Percentiles rank a stretch among this genome's conserved stretches.
These are phyloP conservation scores for Avicennia marina DNA, from an alignment of 257 asterid species.

Conservation along the genomic window DNA sequence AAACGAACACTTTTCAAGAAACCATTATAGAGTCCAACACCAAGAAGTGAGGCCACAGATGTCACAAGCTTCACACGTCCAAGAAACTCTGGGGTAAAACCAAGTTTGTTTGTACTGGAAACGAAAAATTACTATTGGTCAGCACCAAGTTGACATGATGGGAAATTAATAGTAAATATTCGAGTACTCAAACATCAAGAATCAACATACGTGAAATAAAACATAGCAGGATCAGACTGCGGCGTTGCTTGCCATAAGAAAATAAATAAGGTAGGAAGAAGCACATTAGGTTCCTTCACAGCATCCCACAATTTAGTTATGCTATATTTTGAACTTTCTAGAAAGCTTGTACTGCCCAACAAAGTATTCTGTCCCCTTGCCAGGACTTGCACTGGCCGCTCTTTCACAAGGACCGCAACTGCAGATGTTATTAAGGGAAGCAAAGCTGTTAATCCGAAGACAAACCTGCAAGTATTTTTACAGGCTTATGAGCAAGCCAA, in stretches of 20 bases:
- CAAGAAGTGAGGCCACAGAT: slow-evolving; percentile 81
- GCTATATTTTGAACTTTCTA: slow-evolving; percentile 49
- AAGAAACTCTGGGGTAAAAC: slow-evolving; percentile 92
- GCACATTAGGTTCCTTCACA: slow-evolving; percentile 69
- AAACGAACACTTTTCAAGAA: slow-evolving; percentile 74
- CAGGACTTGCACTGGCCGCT: slow-evolving; percentile 47
- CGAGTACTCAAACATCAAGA: slow-evolving; percentile 7
- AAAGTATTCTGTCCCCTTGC: slow-evolving; percentile 40
- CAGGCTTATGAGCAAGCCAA: slow-evolving; percentile 12
- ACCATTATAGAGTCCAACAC: slow-evolving; percentile 90
- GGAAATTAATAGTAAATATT: not conserved
- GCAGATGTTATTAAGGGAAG: slow-evolving; percentile 96
- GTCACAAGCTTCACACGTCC: slow-evolving; percentile 98
- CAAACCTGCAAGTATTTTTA: slow-evolving; percentile 58
- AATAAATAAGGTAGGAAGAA: slow-evolving; percentile 89
- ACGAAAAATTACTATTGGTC: slow-evolving; percentile 15
- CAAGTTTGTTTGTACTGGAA: slow-evolving; percentile 79
- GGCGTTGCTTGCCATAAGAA: slow-evolving; percentile 98
- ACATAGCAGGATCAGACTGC: slow-evolving; percentile 96
- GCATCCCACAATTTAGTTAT: slow-evolving; percentile 64
- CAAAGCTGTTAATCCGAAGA: slow-evolving; percentile 88
- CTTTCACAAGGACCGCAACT: slow-evolving; percentile 87
- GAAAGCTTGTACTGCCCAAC: slow-evolving; percentile 39
- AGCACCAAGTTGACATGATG: not conserved
- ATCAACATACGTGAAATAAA: slow-evolving; percentile 82